Base-by-base conservation (phyloP, 768 basidiomycete species). In the Suillus weaverae region DNA sequence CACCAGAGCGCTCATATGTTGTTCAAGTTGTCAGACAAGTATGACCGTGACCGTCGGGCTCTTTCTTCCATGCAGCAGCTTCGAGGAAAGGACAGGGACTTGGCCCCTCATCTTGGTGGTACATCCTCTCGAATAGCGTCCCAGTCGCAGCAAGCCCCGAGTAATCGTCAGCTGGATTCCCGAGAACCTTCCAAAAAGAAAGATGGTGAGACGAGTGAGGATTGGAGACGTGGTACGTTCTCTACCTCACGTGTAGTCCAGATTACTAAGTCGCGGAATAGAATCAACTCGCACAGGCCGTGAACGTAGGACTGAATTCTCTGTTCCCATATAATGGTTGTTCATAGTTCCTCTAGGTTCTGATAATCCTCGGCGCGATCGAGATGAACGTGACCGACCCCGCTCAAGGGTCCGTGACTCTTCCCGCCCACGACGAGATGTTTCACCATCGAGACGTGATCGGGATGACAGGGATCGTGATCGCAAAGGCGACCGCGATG, bases 221-320 rank as follows among this genome's bases (percentile, higher is more conserved):
- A 95, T 71, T 95, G 92, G 92, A 84, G 92, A 73, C 84, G 90
- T 86, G 90, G 92, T 92, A 70, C 67, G 83, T 76, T 73, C 55
- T 70, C 66, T 66, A 50, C 59, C 38, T 46, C 35, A 64, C 46
- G 14, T 30, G 44, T 66, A 41, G 61, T 60, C 67, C 69, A 69
- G 67, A 55, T 59, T 20, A 46, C 46, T 41, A 62, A 66, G 61
- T 62, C 20, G 64, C 86, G 84, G 80, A 67, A 74, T 81, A 61
- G 86, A 88, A 67, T 77, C 81, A 61, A 72, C 76, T 64, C 83
- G 89, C 62, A 73, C 81, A 64, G 75, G 77, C 66, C 83, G 87
- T 64, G 91, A 91, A 62, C 81, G 91, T 91, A 72, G 80, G 83
- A 68, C 33, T 38, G 51, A 38, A 38, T 62, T 18, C 44, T 53